A percentile compares a stretch with the other conserved stretches of the same genome.
Evolutionary conservation across 1,139 yeast species (phyloP).

Genomic region (Saccharomyces hybrid): DNA sequence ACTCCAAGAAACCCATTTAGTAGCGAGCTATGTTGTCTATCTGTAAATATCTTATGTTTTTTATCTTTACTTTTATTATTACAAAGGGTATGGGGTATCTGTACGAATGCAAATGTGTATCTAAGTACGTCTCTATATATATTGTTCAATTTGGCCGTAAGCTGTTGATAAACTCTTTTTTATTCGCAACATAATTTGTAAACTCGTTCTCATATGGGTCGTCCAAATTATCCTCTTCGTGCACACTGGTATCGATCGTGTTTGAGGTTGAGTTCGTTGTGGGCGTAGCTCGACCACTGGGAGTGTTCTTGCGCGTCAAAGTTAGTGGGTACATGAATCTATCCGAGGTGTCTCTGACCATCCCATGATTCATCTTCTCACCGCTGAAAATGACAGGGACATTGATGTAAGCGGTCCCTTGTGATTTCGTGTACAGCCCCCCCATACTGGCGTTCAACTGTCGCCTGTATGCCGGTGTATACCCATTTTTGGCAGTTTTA

Average conservation of each 20-base stretch:
- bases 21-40: neutral
- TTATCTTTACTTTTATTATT: neutral
- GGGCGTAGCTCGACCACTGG: no score
- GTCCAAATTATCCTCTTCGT: slow-evolving; percentile 18
- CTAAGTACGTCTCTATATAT: neutral
- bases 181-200: slow-evolving; percentile 35
- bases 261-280: no score
- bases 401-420: neutral
- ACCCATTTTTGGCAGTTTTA: neutral
- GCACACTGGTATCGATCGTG: neutral
- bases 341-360: neutral
- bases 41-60: neutral
- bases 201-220: slow-evolving; percentile 38
- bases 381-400: neutral
- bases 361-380: neutral
- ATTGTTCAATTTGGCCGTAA: slow-evolving; percentile 30
- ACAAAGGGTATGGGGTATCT: neutral
- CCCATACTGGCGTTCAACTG: neutral
- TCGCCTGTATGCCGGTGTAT: neutral
- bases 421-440: neutral
- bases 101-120: neutral
- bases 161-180: slow-evolving; percentile 34
- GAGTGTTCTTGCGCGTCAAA: neutral
- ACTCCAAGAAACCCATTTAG: slow-evolving; percentile 11
- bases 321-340: slow-evolving; percentile 4